These are phyloP conservation scores for Ascochyta pisi DNA, from an alignment of 2,329 filamentous ascomycete species.

Conservation along the genomic window DNA sequence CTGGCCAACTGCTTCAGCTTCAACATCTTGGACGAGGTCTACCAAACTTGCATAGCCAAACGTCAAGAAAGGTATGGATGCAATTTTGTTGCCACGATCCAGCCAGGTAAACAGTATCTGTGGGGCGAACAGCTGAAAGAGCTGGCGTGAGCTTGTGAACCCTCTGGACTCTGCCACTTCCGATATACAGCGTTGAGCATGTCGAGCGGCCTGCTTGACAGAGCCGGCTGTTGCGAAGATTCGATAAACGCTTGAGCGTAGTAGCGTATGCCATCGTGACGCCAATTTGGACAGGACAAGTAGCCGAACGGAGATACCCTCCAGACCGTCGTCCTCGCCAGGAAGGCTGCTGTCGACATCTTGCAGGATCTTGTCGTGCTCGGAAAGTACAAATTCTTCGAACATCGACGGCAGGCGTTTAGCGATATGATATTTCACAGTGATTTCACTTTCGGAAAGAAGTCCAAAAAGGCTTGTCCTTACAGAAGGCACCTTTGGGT, in stretches of 20 bases:
- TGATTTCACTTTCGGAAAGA: conserved; percentile 69
- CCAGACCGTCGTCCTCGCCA: conserved; percentile 70
- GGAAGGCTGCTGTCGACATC: conserved; percentile 85
- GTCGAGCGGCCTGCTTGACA: conserved; percentile 67
- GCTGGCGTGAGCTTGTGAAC: conserved; percentile 68
- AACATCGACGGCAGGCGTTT: conserved; percentile 77
- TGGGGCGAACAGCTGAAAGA: conserved; percentile 85
- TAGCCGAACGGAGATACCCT: conserved; percentile 86
- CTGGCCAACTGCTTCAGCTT: conserved; percentile 80
- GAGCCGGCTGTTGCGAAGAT: conserved; percentile 90
- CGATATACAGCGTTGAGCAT: conserved; percentile 75
- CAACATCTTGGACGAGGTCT: conserved; percentile 73
- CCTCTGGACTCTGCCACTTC: conserved; percentile 70
- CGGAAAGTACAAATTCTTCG: conserved; percentile 77
- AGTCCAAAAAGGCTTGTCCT: conserved; percentile 78
- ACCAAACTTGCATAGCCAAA: conserved; percentile 77
- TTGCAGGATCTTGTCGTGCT: conserved; percentile 83
- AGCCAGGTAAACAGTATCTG: conserved; percentile 94
- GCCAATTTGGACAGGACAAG: conserved; percentile 78
- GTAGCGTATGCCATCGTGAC: conserved; percentile 82
- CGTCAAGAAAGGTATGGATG: conserved; percentile 76
- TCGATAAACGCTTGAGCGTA: conserved; percentile 87
- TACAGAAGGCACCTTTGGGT: conserved; percentile 65
- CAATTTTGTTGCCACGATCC: conserved; percentile 61
- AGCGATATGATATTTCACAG: conserved; percentile 78